Base-by-base conservation (phyloP, 305 asterid genomes). In the Solanum hybrid region DNA sequence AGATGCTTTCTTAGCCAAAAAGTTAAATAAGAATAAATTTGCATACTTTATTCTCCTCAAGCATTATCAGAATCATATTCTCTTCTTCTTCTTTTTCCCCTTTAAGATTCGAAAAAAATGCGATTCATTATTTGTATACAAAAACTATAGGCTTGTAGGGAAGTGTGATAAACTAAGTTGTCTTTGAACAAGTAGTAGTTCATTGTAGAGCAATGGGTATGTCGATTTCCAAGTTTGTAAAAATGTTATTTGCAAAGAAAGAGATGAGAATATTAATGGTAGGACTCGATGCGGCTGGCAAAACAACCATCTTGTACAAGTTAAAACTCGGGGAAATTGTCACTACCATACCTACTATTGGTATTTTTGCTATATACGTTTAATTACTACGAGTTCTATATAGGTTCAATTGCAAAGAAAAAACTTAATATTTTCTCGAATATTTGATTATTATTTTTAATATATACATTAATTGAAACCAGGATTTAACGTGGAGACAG, bases 211-310 rank as follows among this genome's bases (percentile, higher is more conserved):
- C 31, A 77, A 94, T 94, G 96, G 95, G 96, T 36, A 88, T 79
- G 89, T 92, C 94, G 6, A 81, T 94, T 88, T 94, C 96, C 8
- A 85, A 93, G 86, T 34, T 93, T 36, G 89, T 92, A 45, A 94
- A 91, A 89, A 88, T 82, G 92, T 89, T 94, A 26, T 94, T 92
- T 88, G 92, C 93, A 2, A 92, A 93, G 90, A 93, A 91, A 88
- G 95, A 94, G 45, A 94, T 94, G 95, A 93, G 95, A 92, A 94
- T 94, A 82, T 90, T 93, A 35, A 94, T 94, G 95, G 95, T 93
- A 14, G 95, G 95, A 80, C 95, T 94, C 11, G 95, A 94, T 86
- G 94, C 94, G 2, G 90, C 95, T 9, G 95, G 95, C 51, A 94
- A 94, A 89, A 94, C 95, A 22, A 94, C 95, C 19, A 93, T 93